Percentiles rank a stretch among this genome's conserved stretches.
Evolutionary conservation across 2,329 filamentous ascomycete species (phyloP).

Genomic region (Neonectria hederae): DNA sequence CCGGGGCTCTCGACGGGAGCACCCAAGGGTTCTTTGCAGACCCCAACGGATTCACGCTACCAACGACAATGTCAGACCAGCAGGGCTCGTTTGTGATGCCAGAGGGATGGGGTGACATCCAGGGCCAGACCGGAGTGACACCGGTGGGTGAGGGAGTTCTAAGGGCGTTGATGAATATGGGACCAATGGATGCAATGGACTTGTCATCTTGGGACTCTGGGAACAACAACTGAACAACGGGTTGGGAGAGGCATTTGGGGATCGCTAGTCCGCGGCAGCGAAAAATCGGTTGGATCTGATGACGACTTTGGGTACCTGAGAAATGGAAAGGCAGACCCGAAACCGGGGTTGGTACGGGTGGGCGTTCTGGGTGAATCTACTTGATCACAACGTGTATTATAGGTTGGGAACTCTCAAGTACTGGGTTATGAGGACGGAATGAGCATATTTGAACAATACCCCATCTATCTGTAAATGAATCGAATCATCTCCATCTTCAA

Average conservation of each 20-base stretch:
- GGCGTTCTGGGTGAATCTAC: constrained; percentile 29
- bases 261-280: not conserved
- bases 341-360: constrained; percentile 7
- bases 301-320: constrained; percentile 6
- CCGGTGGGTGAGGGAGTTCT: constrained; percentile 67
- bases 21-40: constrained; percentile 53
- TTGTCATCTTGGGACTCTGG: constrained; percentile 58
- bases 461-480: constrained; percentile 29
- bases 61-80: constrained; percentile 34
- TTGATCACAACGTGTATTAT: constrained; percentile 30
- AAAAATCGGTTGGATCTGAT: constrained; percentile 3
- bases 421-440: constrained; percentile 19
- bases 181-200: constrained; percentile 69
- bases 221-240: constrained; percentile 41
- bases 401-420: constrained; percentile 27
- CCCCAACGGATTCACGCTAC: constrained; percentile 50
- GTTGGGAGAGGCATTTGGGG: constrained; percentile 9
- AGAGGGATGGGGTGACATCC: constrained; percentile 55
- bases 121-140: constrained; percentile 58
- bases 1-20: constrained; percentile 49
- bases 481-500: constrained; percentile 24
- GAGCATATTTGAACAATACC: constrained; percentile 33
- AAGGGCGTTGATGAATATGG: constrained; percentile 66
- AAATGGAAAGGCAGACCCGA: constrained; percentile 20
- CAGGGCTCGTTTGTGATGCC: constrained; percentile 53